Evolutionary conservation across 768 basidiomycete genomes (phyloP), one percentile per base, ranked within the genome.

Genomic region (Lactarius indigo): DNA sequence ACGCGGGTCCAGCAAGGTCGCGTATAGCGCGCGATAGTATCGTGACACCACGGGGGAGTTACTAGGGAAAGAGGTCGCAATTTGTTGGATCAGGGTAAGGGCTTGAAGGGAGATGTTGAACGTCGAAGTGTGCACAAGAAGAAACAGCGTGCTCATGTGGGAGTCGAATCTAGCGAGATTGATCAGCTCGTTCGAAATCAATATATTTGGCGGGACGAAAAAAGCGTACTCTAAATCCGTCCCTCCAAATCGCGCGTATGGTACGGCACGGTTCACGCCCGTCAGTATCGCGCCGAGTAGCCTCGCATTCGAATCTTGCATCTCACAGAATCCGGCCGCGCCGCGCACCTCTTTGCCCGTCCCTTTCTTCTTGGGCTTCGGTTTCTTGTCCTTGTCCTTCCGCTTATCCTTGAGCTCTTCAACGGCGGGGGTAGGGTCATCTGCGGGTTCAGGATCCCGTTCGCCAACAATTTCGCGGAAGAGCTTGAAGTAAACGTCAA

Each of bases 21-120:
- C 85, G 71, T 98, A 99, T 0, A 99, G 79, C 0, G 93, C 87
- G 47, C 94, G 88, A 77, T 89, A 92, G 74, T 87, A 92, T 20
- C 90, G 80, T 69, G 89, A 84, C 4, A 81, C 77, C 12, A 90
- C 81, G 2, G 84, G 72, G 3, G 78, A 72, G 1, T 79, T 68
- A 23, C 81, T 71, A 0, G 80, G 74, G 9, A 88, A 80, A 0
- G 87, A 82, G 0, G 84, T 78, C 18, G 85, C 79, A 44, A 98
- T 90, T 71, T 93, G 94, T 73, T 91, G 90, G 65, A 98, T 91
- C 7, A 98, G 83, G 44, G 91, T 84, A 1, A 98, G 85, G 0
- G 96, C 92, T 75, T 96, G 96, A 5, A 98, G 84, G 12, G 94
- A 94, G 73, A 94, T 94, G 75, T 96, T 97, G 85, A 99, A 99